Evolutionary conservation across 768 basidiomycete species (phyloP), one percentile per base, ranked within the genome.

Genomic region (Pisolithus albus): DNA sequence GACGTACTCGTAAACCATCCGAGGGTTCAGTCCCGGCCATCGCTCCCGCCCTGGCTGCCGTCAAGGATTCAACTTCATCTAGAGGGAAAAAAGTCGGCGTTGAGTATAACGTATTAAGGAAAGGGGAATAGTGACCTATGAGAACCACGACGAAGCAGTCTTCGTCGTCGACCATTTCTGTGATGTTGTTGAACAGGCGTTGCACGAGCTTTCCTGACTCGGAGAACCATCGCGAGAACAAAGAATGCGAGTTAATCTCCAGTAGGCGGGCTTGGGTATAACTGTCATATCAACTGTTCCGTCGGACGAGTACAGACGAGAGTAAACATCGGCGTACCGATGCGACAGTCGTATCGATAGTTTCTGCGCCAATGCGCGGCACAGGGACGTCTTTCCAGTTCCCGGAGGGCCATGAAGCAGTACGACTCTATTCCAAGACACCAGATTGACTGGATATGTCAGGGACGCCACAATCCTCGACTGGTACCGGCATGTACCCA

Each of bases 221-320:
- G 0, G 94, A 97, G 70, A 98, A 99, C 95, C 96, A 99, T 59
- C 93, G 89, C 15, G 92, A 94, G 66, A 99, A 98, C 15, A 99
- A 77, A 2, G 94, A 97, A 70, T 98, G 96, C 0, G 96, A 94
- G 64, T 98, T 98, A 62, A 99, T 96, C 67, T 99, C 96, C 42
- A 99, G 79, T 10, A 99, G 74, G 43, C 92, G 88, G 34, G 91
- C 81, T 67, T 88, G 79, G 0, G 86, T 74, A 64, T 96, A 99
- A 24, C 93, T 95, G 59, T 45, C 36, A 57, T 47, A 43, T 40
- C 37, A 28, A 38, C 37, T 16, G 15, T 57, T 9, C 18, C 43
- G n/a, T 45, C 43, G 28, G 21, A 26, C 3, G 8, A 15, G 43
- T 39, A 24, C 30, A 46, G 46, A 46, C 40, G 49, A n/a, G 37